A percentile compares a stretch with the other conserved stretches of the same genome.
Evolutionary conservation across 805 yeast species (phyloP).

Genomic region (Candida jianshihensis): DNA sequence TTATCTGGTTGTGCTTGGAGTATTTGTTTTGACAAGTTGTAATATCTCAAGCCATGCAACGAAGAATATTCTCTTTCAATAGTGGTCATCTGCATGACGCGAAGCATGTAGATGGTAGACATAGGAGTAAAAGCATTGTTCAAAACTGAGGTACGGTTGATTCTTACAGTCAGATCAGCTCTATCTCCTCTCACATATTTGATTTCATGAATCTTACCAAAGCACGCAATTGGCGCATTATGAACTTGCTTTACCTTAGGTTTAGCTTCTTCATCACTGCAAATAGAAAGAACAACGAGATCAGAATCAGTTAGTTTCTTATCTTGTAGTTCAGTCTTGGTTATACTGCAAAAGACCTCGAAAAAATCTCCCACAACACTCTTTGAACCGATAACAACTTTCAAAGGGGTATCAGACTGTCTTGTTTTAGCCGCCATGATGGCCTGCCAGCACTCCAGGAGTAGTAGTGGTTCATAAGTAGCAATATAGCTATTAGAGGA

Average conservation of each 20-base stretch:
- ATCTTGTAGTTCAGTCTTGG: constrained; percentile 42
- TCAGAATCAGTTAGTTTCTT: constrained; percentile 68
- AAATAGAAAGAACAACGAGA: constrained; percentile 53
- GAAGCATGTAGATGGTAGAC: constrained; percentile 56
- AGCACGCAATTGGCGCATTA: constrained; percentile 42
- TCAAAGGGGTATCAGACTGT: constrained; percentile 49
- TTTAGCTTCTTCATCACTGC: constrained; percentile 18
- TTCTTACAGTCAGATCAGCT: constrained; percentile 69
- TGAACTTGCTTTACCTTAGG: constrained; percentile 29
- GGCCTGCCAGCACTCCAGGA: constrained; percentile 93
- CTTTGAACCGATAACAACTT: constrained; percentile 67
- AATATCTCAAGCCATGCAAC: constrained; percentile 72
- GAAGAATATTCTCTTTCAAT: constrained; percentile 90
- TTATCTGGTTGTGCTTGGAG: constrained; percentile 55
- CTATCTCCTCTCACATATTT: constrained; percentile 59
- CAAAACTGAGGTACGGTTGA: constrained; percentile 41
- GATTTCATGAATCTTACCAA: constrained; percentile 75
- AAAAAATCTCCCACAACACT: constrained; percentile 80
- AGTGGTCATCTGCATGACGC: constrained; percentile 82
- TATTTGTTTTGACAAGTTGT: constrained; percentile 66
- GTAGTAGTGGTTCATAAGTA: constrained; percentile 70
- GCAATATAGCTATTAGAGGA: constrained; percentile 59
- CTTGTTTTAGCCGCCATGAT: constrained; percentile 67
- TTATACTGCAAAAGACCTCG: constrained; percentile 74
- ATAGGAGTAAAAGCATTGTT: constrained; percentile 52